phyloP scores from a whole-genome alignment of 257 asterid species.

The Apocynum venetum region DNA sequence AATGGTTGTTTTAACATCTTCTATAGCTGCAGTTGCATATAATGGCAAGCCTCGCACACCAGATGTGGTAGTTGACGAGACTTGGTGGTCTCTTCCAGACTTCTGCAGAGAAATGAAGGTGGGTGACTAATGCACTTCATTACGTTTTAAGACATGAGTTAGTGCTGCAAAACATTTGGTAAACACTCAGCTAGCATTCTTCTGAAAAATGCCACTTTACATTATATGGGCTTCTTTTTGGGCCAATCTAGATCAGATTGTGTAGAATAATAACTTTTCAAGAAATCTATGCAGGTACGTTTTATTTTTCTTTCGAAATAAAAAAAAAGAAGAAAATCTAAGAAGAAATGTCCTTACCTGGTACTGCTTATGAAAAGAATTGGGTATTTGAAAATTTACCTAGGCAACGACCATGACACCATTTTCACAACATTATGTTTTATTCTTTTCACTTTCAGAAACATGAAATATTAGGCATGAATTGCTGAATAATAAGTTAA shows the following conservation, averaged over 20 bases:
- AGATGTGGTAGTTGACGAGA: constrained; percentile 63
- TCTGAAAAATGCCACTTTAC: neutral
- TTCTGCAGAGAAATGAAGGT: constrained; percentile 52
- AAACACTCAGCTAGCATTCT: neutral
- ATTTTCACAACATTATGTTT: too few species aligned
- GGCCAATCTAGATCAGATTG: neutral
- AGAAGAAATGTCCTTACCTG: neutral
- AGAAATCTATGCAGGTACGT: neutral
- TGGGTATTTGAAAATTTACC: neutral
- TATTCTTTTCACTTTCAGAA: neutral
- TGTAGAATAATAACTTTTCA: neutral
- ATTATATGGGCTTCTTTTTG: neutral
- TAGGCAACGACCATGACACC: neutral
- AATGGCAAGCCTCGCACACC: constrained; percentile 64
- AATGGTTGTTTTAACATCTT: constrained; percentile 72
- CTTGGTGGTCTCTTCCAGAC: constrained; percentile 64
- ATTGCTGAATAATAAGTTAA: neutral
- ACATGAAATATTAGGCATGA: neutral
- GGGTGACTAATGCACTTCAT: neutral
- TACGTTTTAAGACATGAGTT: neutral
- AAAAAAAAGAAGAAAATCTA: too few species aligned
- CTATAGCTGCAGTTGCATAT: constrained; percentile 65
- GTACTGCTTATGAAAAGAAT: neutral
- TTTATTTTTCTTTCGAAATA: too few species aligned
- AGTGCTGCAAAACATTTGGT: neutral